Evolutionary conservation across 108 stramenopile species (phyloP).

Genomic region (Asterionellopsis glacialis): DNA sequence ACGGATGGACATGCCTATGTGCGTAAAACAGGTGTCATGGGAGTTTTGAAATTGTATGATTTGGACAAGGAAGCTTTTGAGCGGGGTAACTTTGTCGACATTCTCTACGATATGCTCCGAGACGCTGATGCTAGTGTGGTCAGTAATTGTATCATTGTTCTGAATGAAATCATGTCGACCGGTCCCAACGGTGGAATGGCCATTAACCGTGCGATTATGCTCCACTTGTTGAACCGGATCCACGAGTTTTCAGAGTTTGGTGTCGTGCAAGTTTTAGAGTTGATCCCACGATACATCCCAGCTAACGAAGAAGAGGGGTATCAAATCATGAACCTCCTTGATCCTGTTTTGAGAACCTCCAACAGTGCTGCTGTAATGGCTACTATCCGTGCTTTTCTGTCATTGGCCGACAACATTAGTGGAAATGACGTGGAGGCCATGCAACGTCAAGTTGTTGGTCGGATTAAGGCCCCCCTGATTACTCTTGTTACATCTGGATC

Average conservation of each 20-base stretch:
- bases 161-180: constrained; percentile 89
- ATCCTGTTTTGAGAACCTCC: constrained; percentile 92
- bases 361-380: constrained; percentile 95
- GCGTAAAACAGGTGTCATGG: constrained; percentile 98
- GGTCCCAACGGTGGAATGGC: constrained; percentile 93
- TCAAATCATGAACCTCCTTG: constrained; percentile 99
- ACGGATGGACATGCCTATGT: constrained; percentile 95
- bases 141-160: constrained; percentile 88
- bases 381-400: constrained; percentile 91
- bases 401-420: constrained; percentile 80
- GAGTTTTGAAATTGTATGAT: constrained; percentile 93
- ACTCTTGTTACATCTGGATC: constrained; percentile 87
- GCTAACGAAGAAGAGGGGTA: constrained; percentile 91
- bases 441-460: constrained; percentile 82
- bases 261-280: constrained; percentile 86
- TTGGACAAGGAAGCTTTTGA: constrained; percentile 82
- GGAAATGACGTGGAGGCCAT: constrained; percentile 42
- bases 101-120: constrained; percentile 94
- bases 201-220: constrained; percentile 89
- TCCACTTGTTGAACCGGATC: constrained; percentile 94
- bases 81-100: constrained; percentile 81
- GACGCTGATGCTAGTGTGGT: constrained; percentile 96
- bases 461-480: constrained; percentile 93
- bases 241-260: constrained; percentile 98
- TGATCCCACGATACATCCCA: constrained; percentile 92